These are phyloP conservation scores for Colletotrichum simmondsii DNA, from an alignment of 2,329 filamentous ascomycete species.

Conservation along the genomic window DNA sequence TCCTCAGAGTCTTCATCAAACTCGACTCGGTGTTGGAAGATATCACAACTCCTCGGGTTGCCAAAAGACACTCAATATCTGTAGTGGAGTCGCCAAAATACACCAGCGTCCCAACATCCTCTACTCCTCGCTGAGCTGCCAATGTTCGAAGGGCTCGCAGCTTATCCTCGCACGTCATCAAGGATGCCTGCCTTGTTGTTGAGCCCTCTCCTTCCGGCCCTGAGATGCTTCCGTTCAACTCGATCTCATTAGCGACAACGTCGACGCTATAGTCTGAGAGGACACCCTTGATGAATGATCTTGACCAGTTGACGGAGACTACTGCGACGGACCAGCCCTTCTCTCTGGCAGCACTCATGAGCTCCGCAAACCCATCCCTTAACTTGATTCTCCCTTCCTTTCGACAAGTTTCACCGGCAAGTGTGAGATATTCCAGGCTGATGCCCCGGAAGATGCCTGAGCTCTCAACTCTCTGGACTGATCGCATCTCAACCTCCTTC, in stretches of 20 bases:
- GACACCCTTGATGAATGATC: slow-evolving; percentile 58
- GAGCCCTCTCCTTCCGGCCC: slow-evolving; percentile 48
- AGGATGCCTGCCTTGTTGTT: slow-evolving; percentile 39
- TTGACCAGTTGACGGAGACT: slow-evolving; percentile 64
- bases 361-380: slow-evolving; percentile 51
- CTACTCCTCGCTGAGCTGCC: slow-evolving; percentile 31
- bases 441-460: slow-evolving; percentile 58
- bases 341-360: slow-evolving; percentile 41
- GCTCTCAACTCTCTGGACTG: slow-evolving; percentile 54
- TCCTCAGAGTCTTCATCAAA: slow-evolving; percentile 37
- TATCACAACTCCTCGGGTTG: slow-evolving; percentile 58
- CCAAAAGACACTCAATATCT: slow-evolving; percentile 64
- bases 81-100: slow-evolving; percentile 70
- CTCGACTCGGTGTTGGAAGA: slow-evolving; percentile 43
- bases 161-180: slow-evolving; percentile 60
- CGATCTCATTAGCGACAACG: slow-evolving; percentile 58
- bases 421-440: slow-evolving; percentile 42
- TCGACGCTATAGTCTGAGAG: slow-evolving; percentile 45
- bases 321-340: slow-evolving; percentile 53
- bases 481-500: slow-evolving; percentile 56
- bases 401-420: slow-evolving; percentile 51
- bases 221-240: slow-evolving; percentile 49
- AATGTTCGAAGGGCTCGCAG: slow-evolving; percentile 50
- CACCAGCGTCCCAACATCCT: slow-evolving; percentile 43
- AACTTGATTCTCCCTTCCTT: slow-evolving; percentile 46